phyloP scores from a whole-genome alignment of 306 rosid genomes.

The Cucurbita maxima region DNA sequence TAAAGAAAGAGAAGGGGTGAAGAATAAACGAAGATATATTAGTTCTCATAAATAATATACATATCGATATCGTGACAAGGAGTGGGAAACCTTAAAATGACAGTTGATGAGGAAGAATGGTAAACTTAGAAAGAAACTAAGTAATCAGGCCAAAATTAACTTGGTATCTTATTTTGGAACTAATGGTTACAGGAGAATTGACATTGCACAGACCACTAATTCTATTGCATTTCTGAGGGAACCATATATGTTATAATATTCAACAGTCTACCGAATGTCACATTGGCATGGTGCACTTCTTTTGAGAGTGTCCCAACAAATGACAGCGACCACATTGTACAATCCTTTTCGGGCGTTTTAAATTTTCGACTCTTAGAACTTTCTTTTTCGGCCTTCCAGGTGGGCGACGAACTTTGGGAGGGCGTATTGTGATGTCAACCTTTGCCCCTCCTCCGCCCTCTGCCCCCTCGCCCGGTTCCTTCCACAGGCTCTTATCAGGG shows the following conservation, averaged over 20 bases:
- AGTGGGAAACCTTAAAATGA: not conserved
- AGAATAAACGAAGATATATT: not conserved
- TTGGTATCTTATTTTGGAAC: conserved; percentile 25
- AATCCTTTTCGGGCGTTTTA: conserved; percentile 88
- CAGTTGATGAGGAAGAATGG: not conserved
- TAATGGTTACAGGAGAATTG: conserved; percentile 31
- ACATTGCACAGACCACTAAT: conserved; percentile 37
- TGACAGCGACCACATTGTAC: conserved; percentile 99
- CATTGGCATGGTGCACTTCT: conserved; percentile 78
- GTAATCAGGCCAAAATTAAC: not conserved
- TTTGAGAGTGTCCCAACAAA: conserved; percentile 96
- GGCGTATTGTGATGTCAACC: conserved; percentile 50
- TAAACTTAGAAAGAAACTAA: not conserved
- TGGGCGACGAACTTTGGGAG: conserved; percentile 89
- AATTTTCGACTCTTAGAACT: conserved; percentile 73
- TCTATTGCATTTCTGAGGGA: conserved; percentile 22
- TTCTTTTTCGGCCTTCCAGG: conserved; percentile 98
- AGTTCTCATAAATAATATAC: not conserved
- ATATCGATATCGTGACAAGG: not conserved
- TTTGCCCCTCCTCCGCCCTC: conserved; percentile 77
- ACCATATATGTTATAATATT: conserved; percentile 7
- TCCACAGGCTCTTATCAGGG: conserved; percentile 75
- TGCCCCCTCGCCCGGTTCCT: conserved; percentile 53
- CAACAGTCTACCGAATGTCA: conserved; percentile 32
- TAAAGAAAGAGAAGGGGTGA: not conserved